Evolutionary conservation across 1,284 basidiomycete species (phyloP), one percentile per base, ranked within the genome.

Genomic region (Afroboletus lepidellus): DNA sequence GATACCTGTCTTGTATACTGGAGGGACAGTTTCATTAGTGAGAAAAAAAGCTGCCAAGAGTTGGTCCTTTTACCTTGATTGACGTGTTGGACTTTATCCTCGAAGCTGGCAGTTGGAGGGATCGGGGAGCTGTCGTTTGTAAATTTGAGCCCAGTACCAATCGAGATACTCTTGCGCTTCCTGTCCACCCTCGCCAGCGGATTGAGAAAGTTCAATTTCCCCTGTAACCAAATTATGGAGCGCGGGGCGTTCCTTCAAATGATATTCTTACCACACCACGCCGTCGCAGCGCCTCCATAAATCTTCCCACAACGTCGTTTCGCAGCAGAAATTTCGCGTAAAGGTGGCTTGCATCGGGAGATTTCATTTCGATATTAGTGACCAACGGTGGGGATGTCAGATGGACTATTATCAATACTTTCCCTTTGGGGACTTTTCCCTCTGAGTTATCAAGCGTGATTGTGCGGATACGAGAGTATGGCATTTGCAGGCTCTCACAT

Each of bases 401-500:
- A 43, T 65, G 47, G 20, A 74, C 58, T 29, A 54, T 66, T 34
- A 81, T 62, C 15, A 54, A 59, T 7, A 69, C 63, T 45, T 61
- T 64, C 56, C 43, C 56, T 53, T 57, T 49, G 0, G 63, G 52
- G 29, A 57, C 52, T 27, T 59, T 49, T 39, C 27, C 37, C 48
- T 46, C 60, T 43, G 38, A 69, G 56, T 73, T 59, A n/a, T 69
- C 67, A 5, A 84, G 65, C 3, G 63, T 64, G 42, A 79, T 65
- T 9, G 71, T 63, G 41, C 66, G 66, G 36, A 84, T 69, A 6
- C 72, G 75, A 20, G 75, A 69, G 53, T 78, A 76, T 25, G 68
- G 66, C 23, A 79, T 73, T 46, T 70, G 65, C 13, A 79, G 52
- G 23, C 72, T 71, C 38, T 79, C 77, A 46, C 71, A 77, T 41